Evolutionary conservation across 106 monocot genomes (phyloP).

Genomic region (Allium fistulosum): DNA sequence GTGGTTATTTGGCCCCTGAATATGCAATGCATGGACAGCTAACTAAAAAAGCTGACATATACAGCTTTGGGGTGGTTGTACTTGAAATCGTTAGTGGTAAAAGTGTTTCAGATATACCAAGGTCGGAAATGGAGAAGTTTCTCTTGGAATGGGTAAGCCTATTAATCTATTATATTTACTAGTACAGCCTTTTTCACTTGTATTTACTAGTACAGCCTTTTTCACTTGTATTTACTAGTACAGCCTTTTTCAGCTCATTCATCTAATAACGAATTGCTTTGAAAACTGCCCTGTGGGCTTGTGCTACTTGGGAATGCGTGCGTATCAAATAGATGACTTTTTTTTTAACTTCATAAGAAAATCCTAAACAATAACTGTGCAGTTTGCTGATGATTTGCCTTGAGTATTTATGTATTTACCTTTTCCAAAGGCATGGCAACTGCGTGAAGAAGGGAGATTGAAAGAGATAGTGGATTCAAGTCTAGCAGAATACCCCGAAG

Average conservation of each 20-base stretch:
- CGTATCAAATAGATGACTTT: too few relatives aligned
- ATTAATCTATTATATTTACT: neutral
- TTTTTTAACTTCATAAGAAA: too few relatives aligned
- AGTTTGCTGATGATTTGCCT: too few relatives aligned
- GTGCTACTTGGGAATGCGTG: too few relatives aligned
- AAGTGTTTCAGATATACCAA: slow-evolving; percentile 36
- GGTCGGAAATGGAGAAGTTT: slow-evolving; percentile 26
- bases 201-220: neutral
- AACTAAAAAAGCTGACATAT: slow-evolving; percentile 81
- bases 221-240: neutral
- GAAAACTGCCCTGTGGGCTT: too few relatives aligned
- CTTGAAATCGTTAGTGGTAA: slow-evolving; percentile 72
- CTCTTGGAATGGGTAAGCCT: slow-evolving; percentile 63
- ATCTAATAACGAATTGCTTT: too few relatives aligned
- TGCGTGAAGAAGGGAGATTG: slow-evolving; percentile 43
- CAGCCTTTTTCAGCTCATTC: too few relatives aligned
- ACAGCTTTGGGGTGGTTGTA: slow-evolving; percentile 76
- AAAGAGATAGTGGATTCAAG: slow-evolving; percentile 41
- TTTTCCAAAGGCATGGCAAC: slow-evolving; percentile 56
- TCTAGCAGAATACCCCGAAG: slow-evolving; percentile 49
- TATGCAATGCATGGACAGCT: slow-evolving; percentile 74
- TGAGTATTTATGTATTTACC: too few relatives aligned
- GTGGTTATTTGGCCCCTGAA: slow-evolving; percentile 83
- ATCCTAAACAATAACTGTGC: too few relatives aligned
- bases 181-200: too few relatives aligned